Percentiles rank a stretch among this genome's conserved stretches.
Conservation (phyloP, 495 filamentous ascomycete genomes). For the Trichoderma reesei region DNA sequence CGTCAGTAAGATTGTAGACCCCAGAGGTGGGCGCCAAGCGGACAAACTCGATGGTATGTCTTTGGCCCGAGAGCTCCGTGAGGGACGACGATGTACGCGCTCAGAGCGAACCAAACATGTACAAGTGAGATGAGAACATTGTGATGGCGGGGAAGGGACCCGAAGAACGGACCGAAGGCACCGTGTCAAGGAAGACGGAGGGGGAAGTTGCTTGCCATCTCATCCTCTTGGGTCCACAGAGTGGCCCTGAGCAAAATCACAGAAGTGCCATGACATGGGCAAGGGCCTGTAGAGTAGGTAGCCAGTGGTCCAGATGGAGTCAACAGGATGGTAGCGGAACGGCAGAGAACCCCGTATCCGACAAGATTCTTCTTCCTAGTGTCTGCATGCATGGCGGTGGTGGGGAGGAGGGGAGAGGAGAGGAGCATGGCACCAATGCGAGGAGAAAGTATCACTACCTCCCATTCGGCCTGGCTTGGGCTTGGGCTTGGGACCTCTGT, state of each 20-base stretch:
- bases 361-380: not conserved
- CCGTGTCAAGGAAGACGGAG: not conserved
- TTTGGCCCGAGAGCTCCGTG: not conserved
- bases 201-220: not conserved
- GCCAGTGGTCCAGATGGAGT: not conserved
- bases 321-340: not conserved
- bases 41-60: not conserved
- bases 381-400: not conserved
- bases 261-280: not conserved
- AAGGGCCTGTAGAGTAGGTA: not conserved
- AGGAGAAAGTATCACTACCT: not conserved
- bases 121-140: not conserved
- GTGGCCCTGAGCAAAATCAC: no score
- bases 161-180: not conserved
- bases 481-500: not conserved
- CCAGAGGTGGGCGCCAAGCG: not conserved
- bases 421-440: no score
- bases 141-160: not conserved
- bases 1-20: not conserved
- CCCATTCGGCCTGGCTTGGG: not conserved
- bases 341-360: not conserved
- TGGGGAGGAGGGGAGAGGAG: not conserved
- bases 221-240: no score
- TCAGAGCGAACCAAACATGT: not conserved
- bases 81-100: not conserved